These are phyloP conservation scores for Platanus orientalis DNA, from an alignment of 164 flowering plant genomes.

Conservation along the genomic window DNA sequence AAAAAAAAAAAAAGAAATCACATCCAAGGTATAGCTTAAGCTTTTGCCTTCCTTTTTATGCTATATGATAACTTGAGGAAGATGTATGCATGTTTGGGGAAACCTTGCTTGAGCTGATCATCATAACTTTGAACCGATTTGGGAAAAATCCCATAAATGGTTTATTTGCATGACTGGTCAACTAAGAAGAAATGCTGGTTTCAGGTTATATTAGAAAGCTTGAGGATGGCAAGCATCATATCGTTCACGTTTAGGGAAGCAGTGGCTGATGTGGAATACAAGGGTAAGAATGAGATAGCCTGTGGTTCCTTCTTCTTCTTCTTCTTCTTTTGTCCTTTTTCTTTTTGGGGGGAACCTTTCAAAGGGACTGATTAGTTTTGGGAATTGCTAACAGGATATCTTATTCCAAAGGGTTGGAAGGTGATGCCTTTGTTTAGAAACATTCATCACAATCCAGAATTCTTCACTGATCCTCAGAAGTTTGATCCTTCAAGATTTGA, in stretches of 20 bases:
- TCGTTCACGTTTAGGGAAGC: constrained; percentile 92
- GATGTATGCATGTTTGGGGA: too few relatives aligned
- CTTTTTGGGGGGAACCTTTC: too few relatives aligned
- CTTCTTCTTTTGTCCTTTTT: too few relatives aligned
- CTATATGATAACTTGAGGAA: too few relatives aligned
- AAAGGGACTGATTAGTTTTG: not conserved
- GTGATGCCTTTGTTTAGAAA: constrained; percentile 91
- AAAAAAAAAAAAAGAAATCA: too few relatives aligned
- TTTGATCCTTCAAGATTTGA: constrained; percentile 90
- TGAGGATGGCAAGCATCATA: constrained; percentile 87
- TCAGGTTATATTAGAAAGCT: constrained; percentile 73
- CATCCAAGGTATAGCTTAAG: too few relatives aligned
- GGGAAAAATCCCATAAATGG: too few relatives aligned
- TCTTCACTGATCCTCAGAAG: constrained; percentile 61
- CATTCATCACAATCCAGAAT: constrained; percentile 77
- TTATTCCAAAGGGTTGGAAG: constrained; percentile 97
- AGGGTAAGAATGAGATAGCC: constrained; percentile 59
- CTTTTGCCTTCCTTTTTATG: too few relatives aligned
- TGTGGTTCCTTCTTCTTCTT: not conserved
- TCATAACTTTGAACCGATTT: too few relatives aligned
- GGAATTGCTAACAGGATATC: constrained; percentile 52
- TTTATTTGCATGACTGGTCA: not conserved
- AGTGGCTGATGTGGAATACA: constrained; percentile 77
- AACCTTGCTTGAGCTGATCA: too few relatives aligned
- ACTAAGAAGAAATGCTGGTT: constrained; percentile 2